Evolutionary conservation across 2,329 filamentous ascomycete species (phyloP).

Genomic region (Cadophora luteo-olivacea): DNA sequence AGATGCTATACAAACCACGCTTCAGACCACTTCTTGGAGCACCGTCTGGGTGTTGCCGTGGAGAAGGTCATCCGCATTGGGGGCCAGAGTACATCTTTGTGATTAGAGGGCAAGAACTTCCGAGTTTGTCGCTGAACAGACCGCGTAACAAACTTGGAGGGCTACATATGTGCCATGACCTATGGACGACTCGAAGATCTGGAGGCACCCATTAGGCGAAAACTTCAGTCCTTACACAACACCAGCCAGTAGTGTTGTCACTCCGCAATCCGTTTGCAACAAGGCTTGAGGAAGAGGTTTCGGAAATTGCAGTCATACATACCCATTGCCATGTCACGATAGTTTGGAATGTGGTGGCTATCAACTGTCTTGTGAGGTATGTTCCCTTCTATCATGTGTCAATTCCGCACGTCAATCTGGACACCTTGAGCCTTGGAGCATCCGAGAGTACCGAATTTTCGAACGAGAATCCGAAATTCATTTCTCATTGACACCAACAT

Average conservation of each 20-base stretch:
- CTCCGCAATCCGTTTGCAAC: constrained; percentile 57
- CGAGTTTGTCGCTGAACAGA: constrained; percentile 33
- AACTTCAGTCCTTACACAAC: constrained; percentile 21
- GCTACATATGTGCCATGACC: constrained; percentile 24
- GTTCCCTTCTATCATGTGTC: no score
- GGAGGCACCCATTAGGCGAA: constrained; percentile 17
- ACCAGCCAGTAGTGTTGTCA: constrained; percentile 16
- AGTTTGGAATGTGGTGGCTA: constrained; percentile 7
- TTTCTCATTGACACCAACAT: no score
- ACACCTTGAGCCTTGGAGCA: no score
- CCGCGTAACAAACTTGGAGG: constrained; percentile 30
- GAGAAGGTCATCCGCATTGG: constrained; percentile 57
- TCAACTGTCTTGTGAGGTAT: constrained; percentile 55
- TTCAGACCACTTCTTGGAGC: constrained; percentile 68
- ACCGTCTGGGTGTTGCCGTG: constrained; percentile 63
- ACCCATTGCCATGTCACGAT: constrained; percentile 41
- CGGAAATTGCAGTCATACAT: constrained; percentile 63
- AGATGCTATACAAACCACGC: constrained; percentile 66
- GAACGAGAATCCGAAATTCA: no score
- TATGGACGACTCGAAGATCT: constrained; percentile 26
- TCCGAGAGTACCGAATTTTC: no score
- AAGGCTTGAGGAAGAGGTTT: constrained; percentile 41
- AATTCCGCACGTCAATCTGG: no score
- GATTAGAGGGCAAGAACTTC: constrained; percentile 37
- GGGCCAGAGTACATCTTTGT: constrained; percentile 35